Conservation (phyloP, 345 rosid species). For the Arabidopsis thaliana region TAIR10.1 NC_003076.8:22342501-22343000, state of each 20-base stretch:
- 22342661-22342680: slow-evolving; percentile 6
- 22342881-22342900: slow-evolving; percentile 6
- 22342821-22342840: neutral
- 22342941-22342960: slow-evolving; percentile 67
- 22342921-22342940: slow-evolving; percentile 27
- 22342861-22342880: slow-evolving; percentile 4
- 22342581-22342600: neutral
- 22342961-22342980: slow-evolving; percentile 65
- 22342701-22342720: slow-evolving; percentile 29
- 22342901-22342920: slow-evolving; percentile 12
- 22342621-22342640: neutral
- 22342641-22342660: slow-evolving; percentile 14
- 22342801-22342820: neutral
- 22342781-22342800: slow-evolving; percentile 19
- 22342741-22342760: neutral
- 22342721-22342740: slow-evolving; percentile 1
- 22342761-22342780: neutral
- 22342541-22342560: neutral
- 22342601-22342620: neutral
- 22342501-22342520: slow-evolving; percentile 48
- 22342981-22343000: slow-evolving; percentile 62
- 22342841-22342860: neutral
- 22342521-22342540: slow-evolving; percentile 56
- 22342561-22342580: slow-evolving; percentile 10
- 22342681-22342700: slow-evolving; percentile 12